Evolutionary conservation across 176 grass and related monocot species (phyloP), one percentile per base, ranked within the genome.

Genomic region (Triticum monococcum): DNA sequence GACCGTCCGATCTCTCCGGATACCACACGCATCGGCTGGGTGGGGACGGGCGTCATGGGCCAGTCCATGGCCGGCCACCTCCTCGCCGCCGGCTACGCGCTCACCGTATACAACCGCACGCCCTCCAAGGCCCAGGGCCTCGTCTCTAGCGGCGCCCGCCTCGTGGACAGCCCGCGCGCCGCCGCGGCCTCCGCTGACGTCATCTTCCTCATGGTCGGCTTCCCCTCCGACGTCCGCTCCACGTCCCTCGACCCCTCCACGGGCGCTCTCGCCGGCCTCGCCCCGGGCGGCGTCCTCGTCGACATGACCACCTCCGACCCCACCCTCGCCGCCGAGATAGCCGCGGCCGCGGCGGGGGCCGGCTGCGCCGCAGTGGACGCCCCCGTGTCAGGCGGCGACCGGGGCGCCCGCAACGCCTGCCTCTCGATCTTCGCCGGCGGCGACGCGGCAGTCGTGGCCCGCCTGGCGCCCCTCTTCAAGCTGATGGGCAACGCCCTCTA

Each of bases 151-250:
- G 93, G 93, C 10, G 93, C 93, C 78, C 25, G 16, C 63, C 69
- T 93, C 60, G 89, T 73, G 3, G 73, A 86, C 4, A 92, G 86
- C 78, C 91, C 93, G 18, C 85, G 84, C 9, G 85, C 64, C 24
- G 92, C 89, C 8, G 97, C 92, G 0, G 72, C 85, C 36, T 85
- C 61, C 9, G 93, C 88, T n/a, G 94, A 99, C 17, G 94, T 94
- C 71, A 95, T 96, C 79, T 99, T 96, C 69, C 92, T 99, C 90
- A 99, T 99, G 89, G 97, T 99, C 57, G 97, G 97, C 14, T 96
- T 96, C 63, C 93, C 91, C 45, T 92, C 93, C 4, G 91, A 98
- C 38, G 93, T 98, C 81, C 96, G 93, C 80, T 41, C 84, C 32
- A 93, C 91, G 30, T 77, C 85, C 75, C 88, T 99, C 71, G 90